These are phyloP conservation scores for Nakaseomyces nivariensis DNA, from an alignment of 1,139 yeast species.

Conservation along the genomic window DNA sequence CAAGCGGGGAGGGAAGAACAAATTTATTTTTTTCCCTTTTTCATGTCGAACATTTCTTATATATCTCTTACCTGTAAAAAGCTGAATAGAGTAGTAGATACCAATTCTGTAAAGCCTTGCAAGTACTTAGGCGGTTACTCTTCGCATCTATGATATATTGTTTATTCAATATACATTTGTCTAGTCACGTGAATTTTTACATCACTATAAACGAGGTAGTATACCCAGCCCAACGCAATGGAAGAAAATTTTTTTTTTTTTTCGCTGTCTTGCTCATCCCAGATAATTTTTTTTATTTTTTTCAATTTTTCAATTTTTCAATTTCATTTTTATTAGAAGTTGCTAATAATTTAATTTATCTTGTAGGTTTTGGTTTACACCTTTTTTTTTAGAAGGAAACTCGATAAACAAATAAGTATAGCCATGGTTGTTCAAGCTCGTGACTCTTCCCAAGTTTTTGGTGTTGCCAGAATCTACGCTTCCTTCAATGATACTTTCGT, in stretches of 20 bases:
- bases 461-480: conserved; percentile 99
- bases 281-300: not conserved
- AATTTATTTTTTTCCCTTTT: not conserved
- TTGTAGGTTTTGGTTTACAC: too few species aligned
- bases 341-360: too few species aligned
- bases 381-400: too few species aligned
- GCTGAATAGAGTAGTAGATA: too few species aligned
- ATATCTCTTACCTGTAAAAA: too few species aligned
- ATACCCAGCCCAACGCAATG: not conserved
- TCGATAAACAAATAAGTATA: not conserved
- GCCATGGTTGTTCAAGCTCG: conserved; percentile 49
- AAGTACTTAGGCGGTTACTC: too few species aligned
- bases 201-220: not conserved
- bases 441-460: conserved; percentile 97
- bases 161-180: too few species aligned
- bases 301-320: not conserved
- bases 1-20: not conserved
- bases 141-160: too few species aligned
- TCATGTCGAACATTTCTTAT: not conserved
- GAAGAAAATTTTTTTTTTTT: not conserved
- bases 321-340: not conserved
- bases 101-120: too few species aligned
- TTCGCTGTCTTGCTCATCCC: not conserved
- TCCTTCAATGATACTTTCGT: conserved; percentile 99
- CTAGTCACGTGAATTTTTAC: too few species aligned